A percentile compares a stretch with the other conserved stretches of the same genome.
Evolutionary conservation across 177 flowering plant genomes (phyloP).

Genomic region (Vitis hybrid): DNA sequence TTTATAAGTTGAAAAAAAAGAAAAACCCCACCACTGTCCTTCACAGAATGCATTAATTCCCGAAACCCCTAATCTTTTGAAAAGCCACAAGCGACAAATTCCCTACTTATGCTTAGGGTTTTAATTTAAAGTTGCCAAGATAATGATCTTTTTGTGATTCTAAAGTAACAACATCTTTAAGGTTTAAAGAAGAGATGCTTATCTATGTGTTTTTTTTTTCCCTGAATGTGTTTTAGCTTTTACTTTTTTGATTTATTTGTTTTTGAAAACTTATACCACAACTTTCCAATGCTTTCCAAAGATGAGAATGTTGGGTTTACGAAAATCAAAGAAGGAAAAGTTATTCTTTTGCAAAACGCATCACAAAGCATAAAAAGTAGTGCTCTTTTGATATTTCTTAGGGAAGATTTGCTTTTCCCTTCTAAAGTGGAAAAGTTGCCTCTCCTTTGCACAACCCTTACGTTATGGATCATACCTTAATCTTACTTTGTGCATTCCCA

Average conservation of each 20-base stretch:
- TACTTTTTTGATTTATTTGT: conserved; percentile 8
- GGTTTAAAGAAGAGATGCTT: conserved; percentile 58
- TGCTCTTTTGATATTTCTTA: conserved; percentile 51
- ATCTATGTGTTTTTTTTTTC: conserved; percentile 15
- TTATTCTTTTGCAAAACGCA: conserved; percentile 46
- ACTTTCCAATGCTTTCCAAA: conserved; percentile 45
- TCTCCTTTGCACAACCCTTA: conserved; percentile 69
- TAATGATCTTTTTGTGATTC: conserved; percentile 55
- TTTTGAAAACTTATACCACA: conserved; percentile 12
- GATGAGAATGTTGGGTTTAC: conserved; percentile 69
- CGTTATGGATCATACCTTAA: conserved; percentile 64
- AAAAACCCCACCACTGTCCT: conserved; percentile 21
- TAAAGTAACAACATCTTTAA: conserved; percentile 56
- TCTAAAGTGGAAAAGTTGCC: conserved; percentile 52
- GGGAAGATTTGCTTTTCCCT: conserved; percentile 70
- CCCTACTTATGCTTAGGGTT: conserved; percentile 51
- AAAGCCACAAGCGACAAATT: conserved; percentile 53
- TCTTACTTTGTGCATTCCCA: conserved; percentile 32
- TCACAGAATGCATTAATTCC: conserved; percentile 24
- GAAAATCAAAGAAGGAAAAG: conserved; percentile 57
- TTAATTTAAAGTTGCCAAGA: conserved; percentile 35
- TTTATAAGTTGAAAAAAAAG: conserved; percentile 9
- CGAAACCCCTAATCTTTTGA: conserved; percentile 27
- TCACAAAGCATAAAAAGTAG: conserved; percentile 67
- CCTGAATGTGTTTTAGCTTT: conserved; percentile 5